Evolutionary conservation across 179 eudicot species (phyloP).

Genomic region (Beta lomatogona): DNA sequence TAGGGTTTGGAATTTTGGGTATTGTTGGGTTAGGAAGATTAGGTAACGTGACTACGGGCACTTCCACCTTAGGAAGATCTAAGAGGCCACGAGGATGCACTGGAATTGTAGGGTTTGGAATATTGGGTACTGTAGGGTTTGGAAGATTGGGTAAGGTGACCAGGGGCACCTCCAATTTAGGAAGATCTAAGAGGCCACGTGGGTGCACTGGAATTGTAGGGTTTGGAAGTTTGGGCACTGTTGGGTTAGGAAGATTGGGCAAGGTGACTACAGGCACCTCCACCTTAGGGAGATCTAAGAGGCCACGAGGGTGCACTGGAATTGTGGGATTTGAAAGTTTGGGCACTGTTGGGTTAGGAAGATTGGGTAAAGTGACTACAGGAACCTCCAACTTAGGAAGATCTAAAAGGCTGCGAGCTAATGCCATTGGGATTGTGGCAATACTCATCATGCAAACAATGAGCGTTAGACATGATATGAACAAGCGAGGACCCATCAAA

Average conservation of each 20-base stretch:
- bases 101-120: not conserved
- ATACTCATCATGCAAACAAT: not conserved
- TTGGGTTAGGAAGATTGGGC: not conserved
- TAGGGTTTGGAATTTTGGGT: slow-evolving; percentile 19
- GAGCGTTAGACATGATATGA: not conserved
- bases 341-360: slow-evolving; percentile 3
- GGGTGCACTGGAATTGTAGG: not conserved
- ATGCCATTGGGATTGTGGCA: not conserved
- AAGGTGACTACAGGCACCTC: no score
- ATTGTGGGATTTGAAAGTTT: slow-evolving; percentile 7
- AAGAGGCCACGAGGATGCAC: no score
- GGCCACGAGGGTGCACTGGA: not conserved
- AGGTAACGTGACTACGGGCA: not conserved
- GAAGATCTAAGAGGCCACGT: slow-evolving; percentile 26
- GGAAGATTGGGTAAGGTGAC: slow-evolving; percentile 6
- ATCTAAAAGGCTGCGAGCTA: slow-evolving; percentile 22
- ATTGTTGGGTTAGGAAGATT: not conserved
- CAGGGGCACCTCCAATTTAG: slow-evolving; percentile 23
- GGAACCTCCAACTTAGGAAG: slow-evolving; percentile 11
- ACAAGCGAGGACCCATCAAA: not conserved
- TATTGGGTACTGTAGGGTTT: not conserved
- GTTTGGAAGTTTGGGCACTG: slow-evolving; percentile 16
- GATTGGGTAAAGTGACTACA: not conserved
- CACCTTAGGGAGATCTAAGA: slow-evolving; percentile 25
- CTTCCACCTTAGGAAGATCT: not conserved